These are phyloP conservation scores for Trichoderma endophyticum DNA, from an alignment of 2,329 filamentous ascomycete genomes.

Conservation along the genomic window DNA sequence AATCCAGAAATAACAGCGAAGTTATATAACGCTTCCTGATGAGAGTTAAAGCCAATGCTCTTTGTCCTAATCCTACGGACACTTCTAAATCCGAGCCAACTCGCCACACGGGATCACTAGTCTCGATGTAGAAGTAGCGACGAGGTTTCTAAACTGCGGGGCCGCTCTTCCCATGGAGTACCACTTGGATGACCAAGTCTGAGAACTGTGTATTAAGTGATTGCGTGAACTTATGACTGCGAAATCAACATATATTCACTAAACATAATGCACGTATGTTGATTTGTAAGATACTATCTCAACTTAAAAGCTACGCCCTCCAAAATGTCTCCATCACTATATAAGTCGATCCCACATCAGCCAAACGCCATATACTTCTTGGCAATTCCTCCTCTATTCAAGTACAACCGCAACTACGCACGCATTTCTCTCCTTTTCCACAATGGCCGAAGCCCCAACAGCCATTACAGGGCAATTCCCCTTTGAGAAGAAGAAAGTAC, in stretches of 20 bases:
- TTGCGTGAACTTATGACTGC: not conserved
- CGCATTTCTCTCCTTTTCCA: not conserved
- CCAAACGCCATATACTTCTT: not conserved
- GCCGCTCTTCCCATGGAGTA: not conserved
- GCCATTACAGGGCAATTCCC: not conserved
- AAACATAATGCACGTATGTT: not conserved
- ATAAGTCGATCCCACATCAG: not conserved
- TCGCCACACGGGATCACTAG: not conserved
- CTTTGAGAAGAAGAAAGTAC: not conserved
- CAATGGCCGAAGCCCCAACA: not conserved
- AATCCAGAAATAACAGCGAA: not conserved
- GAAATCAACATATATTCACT: not conserved
- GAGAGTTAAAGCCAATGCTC: not conserved
- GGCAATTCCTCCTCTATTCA: not conserved
- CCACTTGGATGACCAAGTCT: not conserved
- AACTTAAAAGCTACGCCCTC: not conserved
- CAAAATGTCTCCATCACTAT: not conserved
- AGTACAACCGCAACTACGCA: not conserved
- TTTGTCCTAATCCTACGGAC: not conserved
- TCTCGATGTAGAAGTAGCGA: not conserved
- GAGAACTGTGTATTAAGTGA: not conserved
- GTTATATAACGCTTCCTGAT: not conserved
- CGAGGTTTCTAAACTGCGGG: not conserved
- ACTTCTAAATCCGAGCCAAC: not conserved
- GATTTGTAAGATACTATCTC: not conserved